Evolutionary conservation across 169 alveolate species (phyloP).

Genomic region (Plasmodium knowlesi): DNA sequence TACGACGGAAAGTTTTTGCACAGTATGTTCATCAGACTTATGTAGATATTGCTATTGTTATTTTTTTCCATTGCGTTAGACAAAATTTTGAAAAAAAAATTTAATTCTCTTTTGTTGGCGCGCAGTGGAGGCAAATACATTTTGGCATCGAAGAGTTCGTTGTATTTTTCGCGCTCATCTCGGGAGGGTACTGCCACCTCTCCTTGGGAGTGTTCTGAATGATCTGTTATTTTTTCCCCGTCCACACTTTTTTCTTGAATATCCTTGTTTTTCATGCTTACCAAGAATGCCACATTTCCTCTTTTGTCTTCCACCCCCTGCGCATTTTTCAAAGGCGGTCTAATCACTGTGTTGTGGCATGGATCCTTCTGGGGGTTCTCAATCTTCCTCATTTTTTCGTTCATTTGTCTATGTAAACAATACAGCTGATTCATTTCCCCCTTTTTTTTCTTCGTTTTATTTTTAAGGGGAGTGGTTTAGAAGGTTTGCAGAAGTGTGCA

Average conservation of each 20-base stretch:
- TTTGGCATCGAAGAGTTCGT: constrained; percentile 23
- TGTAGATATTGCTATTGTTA: constrained; percentile 22
- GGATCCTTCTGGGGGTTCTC: background rate
- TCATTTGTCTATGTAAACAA: background rate
- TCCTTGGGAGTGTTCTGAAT: background rate
- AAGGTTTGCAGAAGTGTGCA: background rate
- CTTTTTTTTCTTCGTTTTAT: background rate
- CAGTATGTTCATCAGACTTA: constrained; percentile 16
- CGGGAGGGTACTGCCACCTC: background rate
- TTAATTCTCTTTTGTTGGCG: constrained; percentile 27
- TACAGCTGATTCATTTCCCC: background rate
- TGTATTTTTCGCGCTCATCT: constrained; percentile 1
- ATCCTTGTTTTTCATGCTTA: background rate
- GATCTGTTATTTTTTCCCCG: background rate
- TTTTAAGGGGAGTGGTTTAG: background rate
- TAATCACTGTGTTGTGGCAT: background rate
- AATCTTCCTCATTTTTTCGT: background rate
- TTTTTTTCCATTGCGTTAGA: background rate
- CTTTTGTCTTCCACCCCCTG: background rate
- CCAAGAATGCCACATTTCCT: background rate
- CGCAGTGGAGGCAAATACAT: constrained; percentile 20
- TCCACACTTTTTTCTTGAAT: background rate
- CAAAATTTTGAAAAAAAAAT: constrained; percentile 29
- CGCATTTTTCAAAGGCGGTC: background rate
- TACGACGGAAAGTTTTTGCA: constrained; percentile 45